Evolutionary conservation across 169 alveolate genomes (phyloP).

Genomic region (Eimeria brunetti): DNA sequence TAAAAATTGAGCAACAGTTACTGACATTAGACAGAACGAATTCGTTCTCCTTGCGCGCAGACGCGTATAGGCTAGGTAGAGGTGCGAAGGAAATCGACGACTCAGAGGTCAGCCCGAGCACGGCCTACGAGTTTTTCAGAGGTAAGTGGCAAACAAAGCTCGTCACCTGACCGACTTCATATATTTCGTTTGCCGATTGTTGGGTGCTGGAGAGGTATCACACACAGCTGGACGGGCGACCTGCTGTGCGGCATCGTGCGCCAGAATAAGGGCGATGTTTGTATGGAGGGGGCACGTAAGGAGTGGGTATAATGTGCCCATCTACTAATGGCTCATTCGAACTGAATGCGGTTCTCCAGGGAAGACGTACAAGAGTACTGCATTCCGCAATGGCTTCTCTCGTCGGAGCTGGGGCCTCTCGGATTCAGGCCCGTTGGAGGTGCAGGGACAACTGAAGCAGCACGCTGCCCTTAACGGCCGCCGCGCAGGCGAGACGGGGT

Average conservation of each 20-base stretch:
- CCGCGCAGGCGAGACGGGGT: background rate
- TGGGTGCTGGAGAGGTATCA: background rate
- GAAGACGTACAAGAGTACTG: slow-evolving; percentile 66
- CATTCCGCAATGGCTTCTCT: slow-evolving; percentile 14
- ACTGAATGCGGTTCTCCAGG: background rate
- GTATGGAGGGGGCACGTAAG: background rate
- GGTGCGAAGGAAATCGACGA: slow-evolving; percentile 58
- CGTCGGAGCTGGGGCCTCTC: slow-evolving; percentile 20
- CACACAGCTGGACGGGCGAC: background rate
- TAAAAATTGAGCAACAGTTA: background rate
- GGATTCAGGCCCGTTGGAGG: slow-evolving; percentile 53
- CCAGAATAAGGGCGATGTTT: background rate
- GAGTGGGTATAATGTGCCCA: background rate
- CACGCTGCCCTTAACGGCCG: slow-evolving; percentile 15
- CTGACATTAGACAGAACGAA: background rate
- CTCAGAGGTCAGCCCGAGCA: slow-evolving; percentile 49
- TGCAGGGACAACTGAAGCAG: slow-evolving; percentile 32
- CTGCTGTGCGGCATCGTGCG: background rate
- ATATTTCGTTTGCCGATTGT: background rate
- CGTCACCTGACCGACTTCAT: too few relatives aligned
- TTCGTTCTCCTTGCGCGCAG: background rate
- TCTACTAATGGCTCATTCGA: background rate
- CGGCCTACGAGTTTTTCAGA: slow-evolving; percentile 66
- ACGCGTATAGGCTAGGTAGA: slow-evolving; percentile 1
- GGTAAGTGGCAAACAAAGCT: background rate